Percentiles rank a stretch among this genome's conserved stretches.
These are phyloP conservation scores for Penicillium sp. DNA, from an alignment of 2,329 filamentous ascomycete species.

Conservation along the genomic window DNA sequence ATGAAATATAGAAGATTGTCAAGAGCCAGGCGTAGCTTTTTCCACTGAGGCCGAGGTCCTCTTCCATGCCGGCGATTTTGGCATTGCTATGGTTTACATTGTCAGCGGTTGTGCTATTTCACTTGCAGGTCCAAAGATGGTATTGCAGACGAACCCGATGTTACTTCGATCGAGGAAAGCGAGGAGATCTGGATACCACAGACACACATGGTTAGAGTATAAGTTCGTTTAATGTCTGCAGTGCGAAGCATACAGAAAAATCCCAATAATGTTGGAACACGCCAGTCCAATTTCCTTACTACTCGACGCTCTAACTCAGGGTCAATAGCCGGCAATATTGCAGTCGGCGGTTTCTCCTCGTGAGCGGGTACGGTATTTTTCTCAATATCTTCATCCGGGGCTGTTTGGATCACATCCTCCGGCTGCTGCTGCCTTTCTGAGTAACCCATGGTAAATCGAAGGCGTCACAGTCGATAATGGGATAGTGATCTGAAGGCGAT, in stretches of 20 bases:
- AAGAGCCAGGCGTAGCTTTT: constrained; percentile 45
- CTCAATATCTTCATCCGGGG: constrained; percentile 21
- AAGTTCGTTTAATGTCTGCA: background rate
- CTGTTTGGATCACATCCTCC: constrained; percentile 19
- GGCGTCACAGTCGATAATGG: background rate
- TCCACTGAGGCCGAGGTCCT: constrained; percentile 42
- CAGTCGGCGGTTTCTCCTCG: constrained; percentile 17
- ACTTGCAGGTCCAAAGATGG: background rate
- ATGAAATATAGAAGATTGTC: constrained; percentile 48
- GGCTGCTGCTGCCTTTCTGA: constrained; percentile 13
- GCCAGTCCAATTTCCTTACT: constrained; percentile 31
- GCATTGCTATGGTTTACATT: constrained; percentile 39
- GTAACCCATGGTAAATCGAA: constrained; percentile 15
- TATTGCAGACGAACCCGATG: constrained; percentile 34
- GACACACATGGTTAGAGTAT: background rate
- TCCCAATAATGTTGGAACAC: constrained; percentile 30
- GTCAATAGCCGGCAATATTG: constrained; percentile 21
- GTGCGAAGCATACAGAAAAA: constrained; percentile 32
- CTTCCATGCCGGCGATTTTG: constrained; percentile 46
- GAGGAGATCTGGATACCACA: constrained; percentile 34
- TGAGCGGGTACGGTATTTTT: constrained; percentile 19
- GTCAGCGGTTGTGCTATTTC: background rate
- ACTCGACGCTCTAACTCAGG: constrained; percentile 30
- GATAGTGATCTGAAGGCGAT: background rate
- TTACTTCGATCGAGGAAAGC: constrained; percentile 46